Base-by-base conservation (phyloP, 1,284 basidiomycete species). In the Naganishia cerealis region DNA sequence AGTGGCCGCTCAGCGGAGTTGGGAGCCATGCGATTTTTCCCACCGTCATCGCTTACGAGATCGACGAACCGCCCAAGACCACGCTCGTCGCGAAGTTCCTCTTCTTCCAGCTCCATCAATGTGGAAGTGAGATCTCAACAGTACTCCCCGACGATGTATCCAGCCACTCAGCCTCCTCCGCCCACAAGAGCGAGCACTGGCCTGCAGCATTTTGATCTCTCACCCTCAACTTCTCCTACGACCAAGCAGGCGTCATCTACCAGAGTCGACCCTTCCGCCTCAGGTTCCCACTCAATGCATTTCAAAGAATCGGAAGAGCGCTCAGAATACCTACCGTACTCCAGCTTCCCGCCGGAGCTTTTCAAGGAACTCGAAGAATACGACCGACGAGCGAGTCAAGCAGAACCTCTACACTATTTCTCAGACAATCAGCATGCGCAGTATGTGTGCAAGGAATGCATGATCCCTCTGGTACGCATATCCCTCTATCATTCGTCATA, bases 361-460 rank as follows among this genome's bases (percentile, higher is more conserved):
- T 63, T 18, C 39, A 63, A 10, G 21, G 61, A 63, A 42, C 16
- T 63, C 12, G 61, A 63, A 52, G 50, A 40, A 29, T 63, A 63
- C 61, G 61, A 63, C 50, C 12, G n/a, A 21, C 38, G 46, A 26
- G 61, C 61, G 21, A 26, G 38, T 33, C 61, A 40, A 18, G 50
- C 61, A 24, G 50, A 53, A 7, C 61, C 50, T 7, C 39, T 77
- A 12, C 77, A 78, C 67, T 72, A 75, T 57, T 29, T 80, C 12
- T 75, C 78, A 10, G 73, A 74, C 24, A 74, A 75, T 38, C 50
- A 52, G 43, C 74, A 72, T 56, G 69, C 77, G 0, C 76, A 78
- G 3, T 81, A 75, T 66, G 71, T 75, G 0, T 81, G 79, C 58
- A 72, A 73, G n/a, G 73, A 74, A 36, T 81, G 79, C 66, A 78